Conservation (phyloP, 495 filamentous ascomycete species). For the Xylona heveae region DNA sequence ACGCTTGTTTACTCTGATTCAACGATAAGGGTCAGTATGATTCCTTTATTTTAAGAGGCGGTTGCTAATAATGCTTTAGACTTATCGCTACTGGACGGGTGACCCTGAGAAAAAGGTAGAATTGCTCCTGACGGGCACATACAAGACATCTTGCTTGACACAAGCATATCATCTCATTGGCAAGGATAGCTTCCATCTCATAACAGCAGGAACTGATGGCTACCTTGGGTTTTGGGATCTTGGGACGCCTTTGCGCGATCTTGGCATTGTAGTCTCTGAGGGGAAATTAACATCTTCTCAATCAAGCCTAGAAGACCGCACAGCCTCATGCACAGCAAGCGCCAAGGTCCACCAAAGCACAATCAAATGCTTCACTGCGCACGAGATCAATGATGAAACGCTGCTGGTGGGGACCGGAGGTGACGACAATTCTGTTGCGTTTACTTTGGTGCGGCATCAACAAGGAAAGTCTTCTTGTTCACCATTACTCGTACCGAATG, state of each 20-base stretch:
- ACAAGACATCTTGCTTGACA: constrained; percentile 64
- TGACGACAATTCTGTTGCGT: constrained; percentile 58
- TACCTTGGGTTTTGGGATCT: constrained; percentile 33
- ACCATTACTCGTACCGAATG: constrained; percentile 39
- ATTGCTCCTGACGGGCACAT: constrained; percentile 33
- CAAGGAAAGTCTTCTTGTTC: constrained; percentile 8
- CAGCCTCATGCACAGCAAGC: not conserved
- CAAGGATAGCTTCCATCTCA: constrained; percentile 15
- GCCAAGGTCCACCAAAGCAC: constrained; percentile 51
- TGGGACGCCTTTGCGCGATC: constrained; percentile 7
- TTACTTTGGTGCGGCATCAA: constrained; percentile 23
- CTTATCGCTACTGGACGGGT: constrained; percentile 32
- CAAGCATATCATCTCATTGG: constrained; percentile 33
- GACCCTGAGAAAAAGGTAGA: constrained; percentile 20
- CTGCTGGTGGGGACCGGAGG: constrained; percentile 49
- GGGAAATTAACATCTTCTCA: too few relatives aligned
- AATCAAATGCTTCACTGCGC: constrained; percentile 33
- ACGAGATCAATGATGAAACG: constrained; percentile 9
- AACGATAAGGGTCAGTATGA: constrained; percentile 30
- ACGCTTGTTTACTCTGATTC: constrained; percentile 64
- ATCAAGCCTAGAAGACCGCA: too few relatives aligned
- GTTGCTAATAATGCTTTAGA: not conserved
- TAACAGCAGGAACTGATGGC: constrained; percentile 44
- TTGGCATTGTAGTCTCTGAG: not conserved
- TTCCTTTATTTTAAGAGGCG: not conserved